Evolutionary conservation across 306 rosid genomes (phyloP).

Genomic region (Quillaja saponaria): DNA sequence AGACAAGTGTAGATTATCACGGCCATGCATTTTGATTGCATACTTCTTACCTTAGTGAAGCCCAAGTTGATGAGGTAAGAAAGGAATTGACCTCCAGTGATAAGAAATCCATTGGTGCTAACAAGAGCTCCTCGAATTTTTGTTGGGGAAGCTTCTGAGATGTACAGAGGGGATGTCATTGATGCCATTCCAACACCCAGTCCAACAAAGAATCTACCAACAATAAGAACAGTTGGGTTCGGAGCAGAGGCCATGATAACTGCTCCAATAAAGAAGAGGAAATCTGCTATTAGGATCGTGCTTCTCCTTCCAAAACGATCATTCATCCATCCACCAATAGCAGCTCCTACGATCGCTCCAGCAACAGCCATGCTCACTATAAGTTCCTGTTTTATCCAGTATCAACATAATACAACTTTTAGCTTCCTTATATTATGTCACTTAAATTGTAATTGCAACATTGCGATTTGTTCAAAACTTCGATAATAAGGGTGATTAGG

Average conservation of each 20-base stretch:
- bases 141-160: slow-evolving; percentile 67
- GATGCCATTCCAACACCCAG: slow-evolving; percentile 75
- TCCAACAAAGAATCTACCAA: slow-evolving; percentile 61
- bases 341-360: slow-evolving; percentile 69
- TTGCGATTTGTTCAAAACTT: no score
- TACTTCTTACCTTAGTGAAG: slow-evolving; percentile 45
- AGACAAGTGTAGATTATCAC: no score
- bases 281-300: slow-evolving; percentile 46
- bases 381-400: slow-evolving; percentile 40
- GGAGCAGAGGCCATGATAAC: slow-evolving; percentile 52
- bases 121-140: slow-evolving; percentile 71
- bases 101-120: slow-evolving; percentile 56
- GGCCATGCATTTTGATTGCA: neutral
- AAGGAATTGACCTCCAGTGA: slow-evolving; percentile 71
- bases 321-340: slow-evolving; percentile 62
- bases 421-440: no score
- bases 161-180: slow-evolving; percentile 68
- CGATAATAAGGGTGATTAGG: no score
- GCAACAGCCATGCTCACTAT: slow-evolving; percentile 64
- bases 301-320: slow-evolving; percentile 52
- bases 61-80: slow-evolving; percentile 70
- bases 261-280: slow-evolving; percentile 52
- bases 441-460: no score
- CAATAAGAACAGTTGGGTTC: slow-evolving; percentile 33
- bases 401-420: neutral